These are phyloP conservation scores for Phytophthora pini DNA, from an alignment of 352 stramenopile genomes.

Conservation along the genomic window DNA sequence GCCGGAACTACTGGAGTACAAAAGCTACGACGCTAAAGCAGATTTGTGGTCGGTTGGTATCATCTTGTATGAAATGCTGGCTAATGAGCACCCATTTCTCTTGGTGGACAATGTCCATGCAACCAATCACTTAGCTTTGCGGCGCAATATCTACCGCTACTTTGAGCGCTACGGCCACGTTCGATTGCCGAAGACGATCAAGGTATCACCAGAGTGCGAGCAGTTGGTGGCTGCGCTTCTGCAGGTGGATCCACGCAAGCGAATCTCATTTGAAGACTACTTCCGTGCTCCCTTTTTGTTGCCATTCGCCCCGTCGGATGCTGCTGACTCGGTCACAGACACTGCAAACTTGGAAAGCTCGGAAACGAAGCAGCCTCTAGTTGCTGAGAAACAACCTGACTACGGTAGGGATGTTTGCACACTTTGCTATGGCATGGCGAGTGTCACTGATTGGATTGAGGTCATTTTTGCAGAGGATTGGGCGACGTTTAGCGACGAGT, in stretches of 20 bases:
- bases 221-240: constrained; percentile 67
- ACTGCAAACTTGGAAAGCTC: constrained; percentile 45
- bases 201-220: constrained; percentile 69
- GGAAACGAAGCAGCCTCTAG: constrained; percentile 67
- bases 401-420: constrained; percentile 44
- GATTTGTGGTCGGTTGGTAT: constrained; percentile 85
- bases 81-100: constrained; percentile 80
- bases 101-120: constrained; percentile 78
- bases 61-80: constrained; percentile 88
- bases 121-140: constrained; percentile 79
- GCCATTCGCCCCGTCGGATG: constrained; percentile 51
- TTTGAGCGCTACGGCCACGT: constrained; percentile 67
- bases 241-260: constrained; percentile 62
- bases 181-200: constrained; percentile 55
- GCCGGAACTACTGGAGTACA: constrained; percentile 83
- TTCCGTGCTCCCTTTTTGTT: constrained; percentile 75
- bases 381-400: constrained; percentile 70
- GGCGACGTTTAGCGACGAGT: constrained; percentile 79
- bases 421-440: too few species aligned
- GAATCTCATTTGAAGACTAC: constrained; percentile 85
- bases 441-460: too few species aligned
- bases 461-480: constrained; percentile 55
- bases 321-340: constrained; percentile 25
- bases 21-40: constrained; percentile 85
- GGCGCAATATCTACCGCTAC: constrained; percentile 82